Evolutionary conservation across 73 alveolate species (phyloP).

Genomic region (Tetrahymena malaccensis): DNA sequence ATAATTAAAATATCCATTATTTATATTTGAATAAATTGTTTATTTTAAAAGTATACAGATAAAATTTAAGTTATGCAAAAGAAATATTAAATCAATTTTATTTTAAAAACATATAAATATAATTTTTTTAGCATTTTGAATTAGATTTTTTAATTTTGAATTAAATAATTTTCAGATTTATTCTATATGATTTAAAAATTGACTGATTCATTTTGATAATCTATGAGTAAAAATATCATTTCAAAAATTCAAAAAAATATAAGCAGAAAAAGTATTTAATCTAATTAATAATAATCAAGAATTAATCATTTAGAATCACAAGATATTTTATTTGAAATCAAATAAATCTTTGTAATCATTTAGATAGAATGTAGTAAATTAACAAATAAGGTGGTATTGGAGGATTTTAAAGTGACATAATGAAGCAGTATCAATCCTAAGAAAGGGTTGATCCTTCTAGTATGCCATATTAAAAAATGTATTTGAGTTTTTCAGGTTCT

Average conservation of each 20-base stretch:
- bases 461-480: conserved; percentile 2
- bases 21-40: no score
- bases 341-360: not conserved
- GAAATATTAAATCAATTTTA: no score
- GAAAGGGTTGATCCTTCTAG: not conserved
- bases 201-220: not conserved
- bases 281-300: not conserved
- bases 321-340: not conserved
- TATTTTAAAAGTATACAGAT: no score
- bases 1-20: no score
- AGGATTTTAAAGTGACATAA: not conserved
- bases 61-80: no score
- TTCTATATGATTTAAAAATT: not conserved
- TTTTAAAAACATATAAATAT: no score
- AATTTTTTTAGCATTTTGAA: no score
- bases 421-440: not conserved
- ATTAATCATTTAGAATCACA: not conserved
- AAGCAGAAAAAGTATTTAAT: not conserved
- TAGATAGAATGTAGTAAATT: not conserved
- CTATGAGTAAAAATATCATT: not conserved
- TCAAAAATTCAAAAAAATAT: not conserved
- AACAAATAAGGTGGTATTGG: not conserved
- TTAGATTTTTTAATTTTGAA: no score
- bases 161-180: no score
- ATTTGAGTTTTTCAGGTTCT: conserved; percentile 30